Percentiles rank a stretch among this genome's conserved stretches.
Evolutionary conservation across 2,329 filamentous ascomycete genomes (phyloP).

Genomic region (Trichocomaceae sp.): DNA sequence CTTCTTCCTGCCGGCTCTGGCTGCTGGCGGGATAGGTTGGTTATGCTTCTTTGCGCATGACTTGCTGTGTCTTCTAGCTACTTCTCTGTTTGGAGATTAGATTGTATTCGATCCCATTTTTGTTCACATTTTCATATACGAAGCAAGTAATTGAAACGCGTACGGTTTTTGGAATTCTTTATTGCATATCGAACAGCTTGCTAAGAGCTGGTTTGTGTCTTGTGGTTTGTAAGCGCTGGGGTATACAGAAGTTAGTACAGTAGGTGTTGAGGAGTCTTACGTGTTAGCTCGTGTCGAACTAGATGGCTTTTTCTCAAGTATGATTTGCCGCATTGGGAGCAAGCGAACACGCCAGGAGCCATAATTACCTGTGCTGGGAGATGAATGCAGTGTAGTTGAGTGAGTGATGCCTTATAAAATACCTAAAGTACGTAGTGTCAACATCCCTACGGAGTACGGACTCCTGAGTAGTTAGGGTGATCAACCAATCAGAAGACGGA

Average conservation of each 20-base stretch:
- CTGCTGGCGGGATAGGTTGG: constrained; percentile 21
- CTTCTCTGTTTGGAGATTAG: constrained; percentile 18
- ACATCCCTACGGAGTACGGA: no score
- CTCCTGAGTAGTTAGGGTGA: not conserved
- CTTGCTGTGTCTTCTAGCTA: constrained; percentile 26
- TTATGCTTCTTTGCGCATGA: constrained; percentile 25
- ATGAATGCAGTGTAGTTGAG: not conserved
- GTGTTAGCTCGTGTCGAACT: constrained; percentile 24
- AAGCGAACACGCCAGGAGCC: constrained; percentile 20
- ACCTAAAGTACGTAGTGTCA: no score
- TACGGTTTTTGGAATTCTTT: constrained; percentile 26
- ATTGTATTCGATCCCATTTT: not conserved
- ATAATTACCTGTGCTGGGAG: not conserved
- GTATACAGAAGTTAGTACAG: not conserved
- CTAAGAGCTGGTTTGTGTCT: constrained; percentile 22
- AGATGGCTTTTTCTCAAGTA: constrained; percentile 26
- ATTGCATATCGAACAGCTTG: constrained; percentile 24
- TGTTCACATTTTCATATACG: not conserved
- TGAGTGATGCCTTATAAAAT: not conserved
- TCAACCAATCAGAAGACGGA: not conserved
- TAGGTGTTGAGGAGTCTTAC: constrained; percentile 15
- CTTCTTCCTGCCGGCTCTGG: constrained; percentile 25
- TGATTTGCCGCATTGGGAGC: constrained; percentile 23
- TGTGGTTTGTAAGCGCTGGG: constrained; percentile 10
- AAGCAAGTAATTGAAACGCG: not conserved